Evolutionary conservation across 768 basidiomycete species (phyloP), one percentile per base, ranked within the genome.

Genomic region (Strobilomyces echinocephalus): DNA sequence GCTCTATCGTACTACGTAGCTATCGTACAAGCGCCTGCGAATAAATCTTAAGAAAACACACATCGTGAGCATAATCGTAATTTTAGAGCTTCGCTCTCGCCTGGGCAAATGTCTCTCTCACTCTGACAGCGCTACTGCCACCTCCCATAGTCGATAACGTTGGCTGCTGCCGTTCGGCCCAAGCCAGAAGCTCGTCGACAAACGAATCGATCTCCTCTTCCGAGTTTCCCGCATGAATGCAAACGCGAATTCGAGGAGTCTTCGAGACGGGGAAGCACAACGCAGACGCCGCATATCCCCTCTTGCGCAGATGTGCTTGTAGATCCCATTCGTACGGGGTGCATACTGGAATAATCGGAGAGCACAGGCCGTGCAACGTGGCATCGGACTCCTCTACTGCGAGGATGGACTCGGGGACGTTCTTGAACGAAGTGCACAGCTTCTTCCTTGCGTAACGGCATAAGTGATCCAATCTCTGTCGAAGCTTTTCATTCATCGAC

Each of bases 181-280:
- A 63, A 34, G 11, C 15, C 21, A 64, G 1, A 30, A 63, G 50
- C 10, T 50, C 46, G n/a, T 44, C 9, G 26, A 53, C 4, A 6
- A 63, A 53, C 0, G 53, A 7, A 45, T 64, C 47, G 10, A 63
- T 64, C 24, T 64, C 60, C 42, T 20, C 49, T 47, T 56, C 57
- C 18, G 63, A 64, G 38, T 62, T 63, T 2, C 55, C 26, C 5
- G 63, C 60, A n/a, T 63, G 63, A 6, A 64, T 47, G n/a, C 34
- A 53, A 43, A 63, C 35, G n/a, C 60, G 62, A 3, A 63, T 55
- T 14, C 62, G 30, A 0, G 62, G 49, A n/a, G 26, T 51, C 12
- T 28, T 53, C 2, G 56, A 57, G 12, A 53, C 11, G 7, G 63
- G 62, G 30, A 42, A 49, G 3, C 53, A 49, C 1, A 61, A 48